phyloP scores from a whole-genome alignment of 2,329 filamentous ascomycete genomes.

The Mycosphaerella sp. region DNA sequence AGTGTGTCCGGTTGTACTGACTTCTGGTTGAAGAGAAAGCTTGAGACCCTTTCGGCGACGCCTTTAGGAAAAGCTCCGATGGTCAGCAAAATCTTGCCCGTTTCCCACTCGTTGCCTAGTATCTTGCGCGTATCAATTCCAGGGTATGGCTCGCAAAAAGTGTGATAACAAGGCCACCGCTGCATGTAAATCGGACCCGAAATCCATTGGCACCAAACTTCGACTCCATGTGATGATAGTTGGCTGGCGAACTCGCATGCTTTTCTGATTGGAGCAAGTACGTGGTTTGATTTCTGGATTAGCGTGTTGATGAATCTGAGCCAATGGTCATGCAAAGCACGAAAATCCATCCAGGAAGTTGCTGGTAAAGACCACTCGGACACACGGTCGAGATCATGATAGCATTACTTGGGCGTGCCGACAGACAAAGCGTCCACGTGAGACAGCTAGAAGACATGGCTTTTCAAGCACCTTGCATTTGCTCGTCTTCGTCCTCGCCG shows the following conservation, averaged over 20 bases:
- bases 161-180: not conserved
- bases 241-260: not conserved
- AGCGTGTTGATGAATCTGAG: not conserved
- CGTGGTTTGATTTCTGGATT: not conserved
- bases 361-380: not conserved
- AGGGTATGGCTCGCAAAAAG: not conserved
- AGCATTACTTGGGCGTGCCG: not conserved
- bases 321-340: not conserved
- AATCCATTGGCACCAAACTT: not conserved
- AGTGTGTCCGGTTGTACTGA: not conserved
- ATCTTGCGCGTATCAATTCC: not conserved
- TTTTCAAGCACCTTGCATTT: slow-evolving; percentile 27
- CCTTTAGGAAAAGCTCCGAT: not conserved
- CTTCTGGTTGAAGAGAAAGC: slow-evolving; percentile 1
- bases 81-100: not conserved
- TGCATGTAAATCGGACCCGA: slow-evolving; percentile 1
- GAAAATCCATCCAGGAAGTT: not conserved
- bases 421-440: not conserved
- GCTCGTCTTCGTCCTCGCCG: slow-evolving; percentile 27
- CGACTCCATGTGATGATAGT: not conserved
- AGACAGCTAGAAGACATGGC: not conserved
- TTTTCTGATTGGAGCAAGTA: not conserved
- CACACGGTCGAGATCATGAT: not conserved
- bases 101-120: not conserved
- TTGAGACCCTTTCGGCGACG: slow-evolving; percentile 4